These are phyloP conservation scores for Globisporangium nagaii DNA, from an alignment of 352 stramenopile genomes.

Conservation along the genomic window DNA sequence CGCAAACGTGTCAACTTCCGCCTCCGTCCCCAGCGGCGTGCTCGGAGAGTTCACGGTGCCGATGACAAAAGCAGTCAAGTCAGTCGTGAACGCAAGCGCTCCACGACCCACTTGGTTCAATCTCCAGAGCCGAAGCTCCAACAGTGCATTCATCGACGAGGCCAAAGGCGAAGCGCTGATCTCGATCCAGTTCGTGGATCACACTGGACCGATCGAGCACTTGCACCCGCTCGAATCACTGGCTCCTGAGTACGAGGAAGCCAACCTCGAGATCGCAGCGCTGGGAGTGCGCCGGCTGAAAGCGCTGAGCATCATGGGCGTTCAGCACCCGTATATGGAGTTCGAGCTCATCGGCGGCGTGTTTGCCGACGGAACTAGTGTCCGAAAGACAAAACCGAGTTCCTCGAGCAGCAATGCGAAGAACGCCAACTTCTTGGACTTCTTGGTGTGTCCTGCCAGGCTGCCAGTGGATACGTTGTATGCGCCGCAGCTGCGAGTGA, in stretches of 20 bases:
- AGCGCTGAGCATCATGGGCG: slow-evolving; percentile 36
- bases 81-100: slow-evolving; percentile 32
- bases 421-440: slow-evolving; percentile 73
- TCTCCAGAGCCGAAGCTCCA: slow-evolving; percentile 17
- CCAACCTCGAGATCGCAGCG: slow-evolving; percentile 58
- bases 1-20: slow-evolving; percentile 25
- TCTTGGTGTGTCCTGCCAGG: slow-evolving; percentile 38
- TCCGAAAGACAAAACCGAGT: slow-evolving; percentile 35
- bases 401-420: slow-evolving; percentile 33
- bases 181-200: slow-evolving; percentile 62
- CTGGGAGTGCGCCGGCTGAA: slow-evolving; percentile 69
- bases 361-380: slow-evolving; percentile 40
- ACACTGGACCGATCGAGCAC: slow-evolving; percentile 23
- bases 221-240: slow-evolving; percentile 26
- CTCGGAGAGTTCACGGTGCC: slow-evolving; percentile 47
- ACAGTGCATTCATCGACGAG: slow-evolving; percentile 23
- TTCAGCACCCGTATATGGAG: slow-evolving; percentile 58
- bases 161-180: slow-evolving; percentile 42
- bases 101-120: slow-evolving; percentile 50
- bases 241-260: slow-evolving; percentile 41
- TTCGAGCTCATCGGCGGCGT: slow-evolving; percentile 57
- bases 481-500: slow-evolving; percentile 54
- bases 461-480: slow-evolving; percentile 59
- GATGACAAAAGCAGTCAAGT: slow-evolving; percentile 36
- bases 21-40: slow-evolving; percentile 6